Percentiles rank a stretch among this genome's conserved stretches.
Conservation (phyloP, 345 rosid species). For the Diplotaxis tenuifolia region DNA sequence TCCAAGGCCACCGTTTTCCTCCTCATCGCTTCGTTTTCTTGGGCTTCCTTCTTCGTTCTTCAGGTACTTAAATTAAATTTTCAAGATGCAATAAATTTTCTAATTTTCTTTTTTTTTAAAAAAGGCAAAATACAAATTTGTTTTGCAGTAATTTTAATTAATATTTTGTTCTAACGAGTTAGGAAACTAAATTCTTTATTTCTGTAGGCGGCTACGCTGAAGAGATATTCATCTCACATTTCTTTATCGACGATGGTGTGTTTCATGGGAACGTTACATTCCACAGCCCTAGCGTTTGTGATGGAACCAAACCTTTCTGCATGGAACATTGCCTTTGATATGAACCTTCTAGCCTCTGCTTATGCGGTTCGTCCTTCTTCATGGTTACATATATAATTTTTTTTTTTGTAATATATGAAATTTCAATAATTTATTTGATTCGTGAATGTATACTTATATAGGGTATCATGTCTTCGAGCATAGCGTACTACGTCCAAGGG, state of each 20-base stretch:
- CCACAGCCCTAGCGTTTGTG: slow-evolving; percentile 68
- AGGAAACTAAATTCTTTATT: neutral
- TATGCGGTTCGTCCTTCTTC: slow-evolving; percentile 58
- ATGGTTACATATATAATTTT: neutral
- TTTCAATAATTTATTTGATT: neutral
- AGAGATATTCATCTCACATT: slow-evolving; percentile 77
- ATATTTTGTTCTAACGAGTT: slow-evolving; percentile 2
- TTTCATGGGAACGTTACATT: slow-evolving; percentile 79
- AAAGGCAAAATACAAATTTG: neutral
- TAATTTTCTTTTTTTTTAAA: neutral
- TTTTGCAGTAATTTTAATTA: neutral
- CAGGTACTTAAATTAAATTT: slow-evolving; percentile 41
- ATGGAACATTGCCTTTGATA: slow-evolving; percentile 85
- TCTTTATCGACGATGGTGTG: slow-evolving; percentile 76
- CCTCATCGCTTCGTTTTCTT: slow-evolving; percentile 80
- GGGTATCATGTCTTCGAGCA: slow-evolving; percentile 93
- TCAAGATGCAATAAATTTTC: neutral
- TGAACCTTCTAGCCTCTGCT: slow-evolving; percentile 89
- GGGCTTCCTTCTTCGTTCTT: slow-evolving; percentile 85
- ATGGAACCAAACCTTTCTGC: slow-evolving; percentile 65
- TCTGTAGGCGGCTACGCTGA: slow-evolving; percentile 65
- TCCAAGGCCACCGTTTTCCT: slow-evolving; percentile 74
- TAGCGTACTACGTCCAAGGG: slow-evolving; percentile 91
- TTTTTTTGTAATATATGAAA: neutral
- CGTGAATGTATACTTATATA: slow-evolving; percentile 18